phyloP scores from a whole-genome alignment of 1,139 yeast genomes.

The Suhomyces maxii region DNA sequence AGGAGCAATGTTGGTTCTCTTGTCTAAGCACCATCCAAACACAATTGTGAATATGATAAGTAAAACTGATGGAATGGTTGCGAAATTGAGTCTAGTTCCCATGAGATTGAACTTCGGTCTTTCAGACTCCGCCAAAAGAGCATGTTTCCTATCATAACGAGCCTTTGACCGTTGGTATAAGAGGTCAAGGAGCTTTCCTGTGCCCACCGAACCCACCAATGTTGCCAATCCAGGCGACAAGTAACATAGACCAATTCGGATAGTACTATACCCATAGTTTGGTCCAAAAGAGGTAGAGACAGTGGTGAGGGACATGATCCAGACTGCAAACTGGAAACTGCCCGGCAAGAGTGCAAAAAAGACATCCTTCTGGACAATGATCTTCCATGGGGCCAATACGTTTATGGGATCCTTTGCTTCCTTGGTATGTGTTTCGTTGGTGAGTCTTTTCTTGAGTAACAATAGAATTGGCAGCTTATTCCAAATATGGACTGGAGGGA shows the following conservation, averaged over 20 bases:
- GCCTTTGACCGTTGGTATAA: conserved; percentile 34
- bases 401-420: conserved; percentile 20
- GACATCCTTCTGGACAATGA: conserved; percentile 35
- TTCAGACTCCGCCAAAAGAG: conserved; percentile 33
- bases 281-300: conserved; percentile 53
- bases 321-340: conserved; percentile 61
- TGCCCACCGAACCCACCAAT: conserved; percentile 46
- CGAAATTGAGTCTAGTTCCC: conserved; percentile 28
- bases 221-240: conserved; percentile 63
- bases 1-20: conserved; percentile 49
- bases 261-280: conserved; percentile 49
- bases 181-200: conserved; percentile 51
- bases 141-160: conserved; percentile 45
- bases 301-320: conserved; percentile 71
- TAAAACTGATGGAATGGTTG: conserved; percentile 26
- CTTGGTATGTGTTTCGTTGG: conserved; percentile 7
- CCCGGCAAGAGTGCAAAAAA: conserved; percentile 45
- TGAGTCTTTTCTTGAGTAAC: conserved; percentile 17
- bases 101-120: conserved; percentile 27
- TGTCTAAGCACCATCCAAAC: conserved; percentile 72
- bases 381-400: conserved; percentile 46
- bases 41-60: conserved; percentile 41
- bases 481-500: conserved; percentile 40
- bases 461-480: conserved; percentile 46
- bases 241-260: conserved; percentile 64